phyloP scores from a whole-genome alignment of 768 basidiomycete species.

The Steccherinum ochraceum region DNA sequence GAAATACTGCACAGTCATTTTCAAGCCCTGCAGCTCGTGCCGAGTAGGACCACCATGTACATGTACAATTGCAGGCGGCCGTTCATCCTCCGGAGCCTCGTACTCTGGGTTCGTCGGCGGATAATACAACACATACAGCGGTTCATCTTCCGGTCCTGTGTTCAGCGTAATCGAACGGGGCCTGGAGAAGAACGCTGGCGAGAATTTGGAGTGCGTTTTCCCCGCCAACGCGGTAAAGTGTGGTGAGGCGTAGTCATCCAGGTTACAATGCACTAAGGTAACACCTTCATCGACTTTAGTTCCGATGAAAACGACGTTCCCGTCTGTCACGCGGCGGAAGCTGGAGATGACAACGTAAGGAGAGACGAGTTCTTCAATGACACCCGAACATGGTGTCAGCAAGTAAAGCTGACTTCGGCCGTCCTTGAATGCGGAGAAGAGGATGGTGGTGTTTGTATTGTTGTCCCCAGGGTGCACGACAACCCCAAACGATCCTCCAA shows the following conservation, averaged over 20 bases:
- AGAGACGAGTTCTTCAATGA: constrained; percentile 26
- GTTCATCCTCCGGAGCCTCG: constrained; percentile 42
- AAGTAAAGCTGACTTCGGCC: constrained; percentile 30
- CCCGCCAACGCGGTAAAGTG: constrained; percentile 23
- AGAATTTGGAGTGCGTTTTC: constrained; percentile 18
- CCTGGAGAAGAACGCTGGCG: constrained; percentile 35
- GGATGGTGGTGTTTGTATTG: constrained; percentile 21
- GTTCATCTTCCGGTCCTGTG: constrained; percentile 26
- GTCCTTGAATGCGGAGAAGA: constrained; percentile 27
- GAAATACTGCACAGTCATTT: constrained; percentile 55
- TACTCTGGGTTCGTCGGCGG: constrained; percentile 62
- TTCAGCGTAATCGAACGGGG: constrained; percentile 43
- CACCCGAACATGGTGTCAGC: constrained; percentile 20
- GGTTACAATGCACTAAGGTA: constrained; percentile 31
- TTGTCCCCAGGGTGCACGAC: too few relatives aligned
- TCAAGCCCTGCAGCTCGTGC: constrained; percentile 39
- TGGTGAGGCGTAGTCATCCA: constrained; percentile 16
- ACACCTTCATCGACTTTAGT: constrained; percentile 32
- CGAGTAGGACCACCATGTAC: constrained; percentile 72
- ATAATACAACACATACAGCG: constrained; percentile 60
- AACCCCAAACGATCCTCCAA: constrained; percentile 44
- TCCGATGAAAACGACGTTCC: constrained; percentile 37
- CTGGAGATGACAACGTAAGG: constrained; percentile 37
- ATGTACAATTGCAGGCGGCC: constrained; percentile 60
- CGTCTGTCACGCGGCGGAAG: constrained; percentile 29